Evolutionary conservation across 306 rosid genomes (phyloP), one percentile per base, ranked within the genome.

Genomic region (Vigna nakashimae): DNA sequence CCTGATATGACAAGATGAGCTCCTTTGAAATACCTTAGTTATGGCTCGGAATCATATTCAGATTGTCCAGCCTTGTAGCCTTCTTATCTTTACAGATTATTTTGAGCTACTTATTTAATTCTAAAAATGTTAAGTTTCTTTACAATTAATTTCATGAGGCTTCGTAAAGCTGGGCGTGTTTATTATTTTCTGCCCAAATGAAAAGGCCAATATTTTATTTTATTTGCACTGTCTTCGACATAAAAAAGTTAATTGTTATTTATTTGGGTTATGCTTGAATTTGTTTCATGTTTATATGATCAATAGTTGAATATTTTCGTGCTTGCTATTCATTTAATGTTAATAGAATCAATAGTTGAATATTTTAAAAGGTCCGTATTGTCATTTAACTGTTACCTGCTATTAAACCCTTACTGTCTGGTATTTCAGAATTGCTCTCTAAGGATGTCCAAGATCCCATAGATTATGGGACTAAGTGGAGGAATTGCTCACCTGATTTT

Each of bases 401-500:
- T 69, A 13, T 64, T 26, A 12, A 42, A 77, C 45, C 63, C 49
- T 18, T 74, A 4, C 15, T 78, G 20, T 65, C 34, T 68, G 66
- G 38, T 85, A 77, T 86, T 82, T 84, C 89, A 87, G 93, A 86
- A 71, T 68, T 67, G 74, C 10, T 69, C 81, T 79, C 89, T 42
- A 76, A 57, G 70, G 86, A 88, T 71, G 75, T 56, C 75, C 88
- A 75, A 87, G 92, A 89, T 67, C 82, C 92, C 36, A 53, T 68
- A 18, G 85, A 87, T 74, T 73, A 65, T 17, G n/a, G 82, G 82
- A 80, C 87, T 69, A 95, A 95, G 79, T 95, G 99, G 99, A 69
- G 85, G 85, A 82, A 84, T 68, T 75, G 81, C 85, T 86, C 85
- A 38, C 87, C 89, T 28, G 80, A 84, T 66, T 46, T 74, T 84